Evolutionary conservation across 257 asterid species (phyloP).

Genomic region (Avicennia marina): DNA sequence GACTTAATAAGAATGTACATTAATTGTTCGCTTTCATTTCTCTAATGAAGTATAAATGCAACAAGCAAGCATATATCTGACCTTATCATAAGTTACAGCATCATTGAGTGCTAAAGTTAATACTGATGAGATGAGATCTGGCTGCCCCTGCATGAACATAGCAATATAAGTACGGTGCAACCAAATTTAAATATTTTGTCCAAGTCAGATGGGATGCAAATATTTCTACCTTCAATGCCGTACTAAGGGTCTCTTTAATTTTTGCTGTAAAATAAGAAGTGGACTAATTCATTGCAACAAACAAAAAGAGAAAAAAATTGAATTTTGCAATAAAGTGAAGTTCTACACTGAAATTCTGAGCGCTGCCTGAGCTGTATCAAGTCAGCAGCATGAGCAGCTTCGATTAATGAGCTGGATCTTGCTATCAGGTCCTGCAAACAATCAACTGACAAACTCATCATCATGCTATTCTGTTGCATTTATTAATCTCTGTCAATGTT

Average conservation of each 20-base stretch:
- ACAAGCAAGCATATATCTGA: conserved; percentile 34
- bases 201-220: not conserved
- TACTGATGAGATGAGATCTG: conserved; percentile 64
- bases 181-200: not conserved
- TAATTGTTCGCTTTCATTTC: conserved; percentile 22
- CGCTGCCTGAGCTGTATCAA: conserved; percentile 86
- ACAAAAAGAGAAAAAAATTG: not conserved
- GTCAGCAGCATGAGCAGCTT: conserved; percentile 90
- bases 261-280: conserved; percentile 44
- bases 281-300: conserved; percentile 8
- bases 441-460: conserved; percentile 36
- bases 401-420: conserved; percentile 58
- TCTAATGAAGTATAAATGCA: conserved; percentile 10
- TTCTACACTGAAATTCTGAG: conserved; percentile 72
- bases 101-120: conserved; percentile 86
- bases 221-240: conserved; percentile 58
- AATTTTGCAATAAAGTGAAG: not conserved
- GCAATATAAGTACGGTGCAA: conserved; percentile 1
- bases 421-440: conserved; percentile 64
- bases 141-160: conserved; percentile 49
- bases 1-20: conserved; percentile 24
- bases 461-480: conserved; percentile 21
- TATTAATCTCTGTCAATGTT: conserved; percentile 1
- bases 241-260: conserved; percentile 48
- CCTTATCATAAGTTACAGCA: conserved; percentile 88